A percentile compares a stretch with the other conserved stretches of the same genome.
Evolutionary conservation across 2,329 filamentous ascomycete species (phyloP).

Genomic region (Periconia macrospinosa): DNA sequence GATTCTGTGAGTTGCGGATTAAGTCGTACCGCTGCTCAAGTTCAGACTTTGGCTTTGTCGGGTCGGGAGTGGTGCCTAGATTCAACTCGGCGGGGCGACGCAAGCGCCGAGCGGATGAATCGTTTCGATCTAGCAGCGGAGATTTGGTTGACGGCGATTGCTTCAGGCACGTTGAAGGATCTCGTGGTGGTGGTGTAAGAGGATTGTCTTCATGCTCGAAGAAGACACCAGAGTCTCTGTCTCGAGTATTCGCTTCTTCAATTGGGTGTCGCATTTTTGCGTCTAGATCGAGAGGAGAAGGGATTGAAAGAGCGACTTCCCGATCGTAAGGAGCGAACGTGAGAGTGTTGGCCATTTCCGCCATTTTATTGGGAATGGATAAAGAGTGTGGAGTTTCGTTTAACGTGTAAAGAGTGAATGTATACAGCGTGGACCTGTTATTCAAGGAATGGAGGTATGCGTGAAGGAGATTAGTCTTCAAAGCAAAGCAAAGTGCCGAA

Average conservation of each 20-base stretch:
- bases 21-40: slow-evolving; percentile 34
- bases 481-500: too few relatives aligned
- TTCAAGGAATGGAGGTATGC: too few relatives aligned
- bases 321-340: slow-evolving; percentile 3
- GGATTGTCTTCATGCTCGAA: slow-evolving; percentile 18
- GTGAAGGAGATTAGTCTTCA: too few relatives aligned
- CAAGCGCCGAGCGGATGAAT: slow-evolving; percentile 21
- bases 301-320: not conserved
- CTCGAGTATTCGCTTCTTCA: slow-evolving; percentile 2
- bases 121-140: slow-evolving; percentile 13
- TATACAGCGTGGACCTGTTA: slow-evolving; percentile 1
- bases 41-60: slow-evolving; percentile 29
- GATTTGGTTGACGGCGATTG: slow-evolving; percentile 5
- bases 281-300: not conserved
- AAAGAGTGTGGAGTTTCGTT: slow-evolving; percentile 9
- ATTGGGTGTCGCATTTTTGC: not conserved
- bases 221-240: slow-evolving; percentile 30
- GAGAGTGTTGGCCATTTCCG: slow-evolving; percentile 10
- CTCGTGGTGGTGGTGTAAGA: slow-evolving; percentile 4
- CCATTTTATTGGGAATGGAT: slow-evolving; percentile 6
- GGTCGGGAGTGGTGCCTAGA: slow-evolving; percentile 13
- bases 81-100: slow-evolving; percentile 35
- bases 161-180: slow-evolving; percentile 3
- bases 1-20: slow-evolving; percentile 35
- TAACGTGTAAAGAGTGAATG: slow-evolving; percentile 11